phyloP scores from a whole-genome alignment of 306 rosid species.

The Pyrus betulifolia region DNA sequence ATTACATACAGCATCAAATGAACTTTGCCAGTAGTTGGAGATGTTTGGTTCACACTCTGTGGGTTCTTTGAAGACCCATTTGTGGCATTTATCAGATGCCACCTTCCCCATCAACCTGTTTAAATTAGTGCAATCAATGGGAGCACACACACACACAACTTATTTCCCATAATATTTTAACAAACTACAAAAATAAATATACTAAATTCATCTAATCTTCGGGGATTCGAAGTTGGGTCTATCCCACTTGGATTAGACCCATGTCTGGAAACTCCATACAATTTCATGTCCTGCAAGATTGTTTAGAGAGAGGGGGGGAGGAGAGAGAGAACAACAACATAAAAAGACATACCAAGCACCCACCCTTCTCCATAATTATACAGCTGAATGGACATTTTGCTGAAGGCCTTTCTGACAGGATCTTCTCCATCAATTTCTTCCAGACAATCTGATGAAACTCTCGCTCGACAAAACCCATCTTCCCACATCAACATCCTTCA shows the following conservation, averaged over 20 bases:
- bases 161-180: background rate
- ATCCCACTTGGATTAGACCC: background rate
- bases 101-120: conserved; percentile 98
- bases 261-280: background rate
- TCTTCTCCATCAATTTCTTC: conserved; percentile 91
- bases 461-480: conserved; percentile 95
- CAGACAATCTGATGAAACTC: conserved; percentile 58
- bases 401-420: conserved; percentile 86
- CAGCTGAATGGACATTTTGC: conserved; percentile 99
- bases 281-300: background rate
- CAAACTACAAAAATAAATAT: background rate
- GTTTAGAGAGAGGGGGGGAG: background rate
- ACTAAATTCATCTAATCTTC: too few relatives aligned
- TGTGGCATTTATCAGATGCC: conserved; percentile 99
- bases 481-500: conserved; percentile 99
- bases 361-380: conserved; percentile 99
- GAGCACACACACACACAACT: background rate
- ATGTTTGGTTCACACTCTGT: conserved; percentile 92
- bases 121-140: conserved; percentile 24
- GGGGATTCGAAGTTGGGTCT: background rate
- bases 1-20: conserved; percentile 89
- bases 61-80: conserved; percentile 99
- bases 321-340: background rate
- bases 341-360: conserved; percentile 95
- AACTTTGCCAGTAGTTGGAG: conserved; percentile 99